Percentiles rank a stretch among this genome's conserved stretches.
phyloP scores from a whole-genome alignment of 78 protist genomes.

The Speleostelium caveatum region DNA sequence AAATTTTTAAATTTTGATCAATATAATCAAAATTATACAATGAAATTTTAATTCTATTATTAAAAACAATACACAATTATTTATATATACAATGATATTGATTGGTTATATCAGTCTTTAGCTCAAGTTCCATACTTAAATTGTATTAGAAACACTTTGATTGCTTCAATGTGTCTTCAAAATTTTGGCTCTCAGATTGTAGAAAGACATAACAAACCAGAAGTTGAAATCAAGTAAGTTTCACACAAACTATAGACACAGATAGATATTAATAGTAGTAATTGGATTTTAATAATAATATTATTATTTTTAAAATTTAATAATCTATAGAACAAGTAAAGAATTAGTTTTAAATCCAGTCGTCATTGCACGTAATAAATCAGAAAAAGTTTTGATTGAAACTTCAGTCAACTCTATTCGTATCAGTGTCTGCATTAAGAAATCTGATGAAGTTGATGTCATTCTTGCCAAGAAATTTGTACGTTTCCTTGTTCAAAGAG shows the following conservation, averaged over 20 bases:
- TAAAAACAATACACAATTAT: too few species aligned
- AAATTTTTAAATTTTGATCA: too few species aligned
- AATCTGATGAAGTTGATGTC: constrained; percentile 95
- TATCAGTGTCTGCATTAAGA: constrained; percentile 92
- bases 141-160: constrained; percentile 91
- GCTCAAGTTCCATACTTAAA: constrained; percentile 94
- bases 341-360: constrained; percentile 96
- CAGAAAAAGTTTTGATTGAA: constrained; percentile 95
- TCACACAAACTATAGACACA: background rate
- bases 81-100: too few species aligned
- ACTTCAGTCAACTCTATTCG: constrained; percentile 98
- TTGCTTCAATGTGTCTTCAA: constrained; percentile 96
- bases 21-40: too few species aligned
- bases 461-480: constrained; percentile 93
- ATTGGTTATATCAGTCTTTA: too few species aligned
- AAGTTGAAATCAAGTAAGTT: constrained; percentile 94
- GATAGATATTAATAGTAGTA: background rate
- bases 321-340: constrained; percentile 31
- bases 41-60: too few species aligned
- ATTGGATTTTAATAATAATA: background rate
- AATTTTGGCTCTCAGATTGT: constrained; percentile 97
- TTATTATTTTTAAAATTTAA: background rate
- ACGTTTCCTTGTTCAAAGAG: constrained; percentile 97
- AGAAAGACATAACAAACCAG: constrained; percentile 99
- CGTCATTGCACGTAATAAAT: constrained; percentile 90